phyloP scores from a whole-genome alignment of 495 filamentous ascomycete species.

The Letharia lupina region DNA sequence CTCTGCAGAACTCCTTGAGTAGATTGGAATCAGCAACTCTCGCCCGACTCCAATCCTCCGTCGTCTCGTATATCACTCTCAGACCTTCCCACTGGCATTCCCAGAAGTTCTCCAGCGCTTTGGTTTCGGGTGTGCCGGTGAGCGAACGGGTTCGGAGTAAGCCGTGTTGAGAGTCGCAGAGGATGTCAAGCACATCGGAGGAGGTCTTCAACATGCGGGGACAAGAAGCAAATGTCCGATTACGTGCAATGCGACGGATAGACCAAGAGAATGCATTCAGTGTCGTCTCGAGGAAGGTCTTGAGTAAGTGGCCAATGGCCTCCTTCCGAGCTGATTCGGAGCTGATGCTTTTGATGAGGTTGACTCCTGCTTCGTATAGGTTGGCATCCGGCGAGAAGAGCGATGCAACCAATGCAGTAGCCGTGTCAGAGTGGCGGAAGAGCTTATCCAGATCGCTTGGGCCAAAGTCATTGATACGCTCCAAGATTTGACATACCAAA shows the following conservation, averaged over 20 bases:
- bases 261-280: conserved; percentile 54
- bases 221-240: conserved; percentile 57
- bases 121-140: conserved; percentile 50
- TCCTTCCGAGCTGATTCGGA: conserved; percentile 60
- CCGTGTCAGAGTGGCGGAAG: conserved; percentile 52
- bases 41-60: conserved; percentile 59
- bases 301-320: conserved; percentile 62
- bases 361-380: conserved; percentile 65
- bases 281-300: conserved; percentile 53
- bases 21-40: conserved; percentile 51
- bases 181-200: conserved; percentile 65
- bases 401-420: conserved; percentile 57
- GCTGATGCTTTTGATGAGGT: conserved; percentile 72
- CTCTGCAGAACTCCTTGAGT: conserved; percentile 87
- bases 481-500: conserved; percentile 62
- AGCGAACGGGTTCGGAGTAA: conserved; percentile 59
- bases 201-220: conserved; percentile 63
- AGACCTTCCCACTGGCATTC: conserved; percentile 68
- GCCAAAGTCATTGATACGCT: conserved; percentile 65
- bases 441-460: conserved; percentile 54
- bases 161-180: conserved; percentile 75
- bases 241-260: conserved; percentile 45
- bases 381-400: conserved; percentile 61
- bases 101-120: conserved; percentile 69
- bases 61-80: conserved; percentile 71